These are phyloP conservation scores for Quercus mongolica DNA, from an alignment of 306 rosid species.

Conservation along the genomic window DNA sequence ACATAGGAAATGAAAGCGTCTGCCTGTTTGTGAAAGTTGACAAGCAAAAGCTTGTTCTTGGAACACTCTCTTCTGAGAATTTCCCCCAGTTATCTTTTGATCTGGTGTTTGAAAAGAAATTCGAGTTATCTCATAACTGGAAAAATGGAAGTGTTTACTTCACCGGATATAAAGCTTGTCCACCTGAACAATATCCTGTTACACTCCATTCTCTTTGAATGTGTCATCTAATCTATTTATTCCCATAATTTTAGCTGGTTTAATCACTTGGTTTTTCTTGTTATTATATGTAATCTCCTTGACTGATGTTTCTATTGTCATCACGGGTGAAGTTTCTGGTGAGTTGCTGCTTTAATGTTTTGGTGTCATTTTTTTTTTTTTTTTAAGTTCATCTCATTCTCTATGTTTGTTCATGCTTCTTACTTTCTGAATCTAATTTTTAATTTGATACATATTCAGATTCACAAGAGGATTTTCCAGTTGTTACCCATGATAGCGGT, in stretches of 20 bases:
- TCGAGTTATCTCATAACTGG: constrained; percentile 68
- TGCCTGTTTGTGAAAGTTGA: constrained; percentile 42
- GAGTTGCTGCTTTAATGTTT: constrained; percentile 33
- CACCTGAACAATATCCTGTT: constrained; percentile 44
- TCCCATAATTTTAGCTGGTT: not conserved
- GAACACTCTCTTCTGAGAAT: constrained; percentile 53
- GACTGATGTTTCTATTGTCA: constrained; percentile 24
- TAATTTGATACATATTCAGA: constrained; percentile 4
- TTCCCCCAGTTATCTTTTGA: constrained; percentile 57
- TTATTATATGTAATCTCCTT: constrained; percentile 31
- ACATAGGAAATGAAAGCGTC: constrained; percentile 48
- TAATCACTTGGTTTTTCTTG: not conserved
- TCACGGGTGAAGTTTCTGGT: constrained; percentile 29
- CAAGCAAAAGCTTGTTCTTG: constrained; percentile 53
- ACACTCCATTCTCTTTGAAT: constrained; percentile 11
- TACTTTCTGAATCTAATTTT: constrained; percentile 25
- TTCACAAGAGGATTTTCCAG: constrained; percentile 31
- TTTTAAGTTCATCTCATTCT: constrained; percentile 1
- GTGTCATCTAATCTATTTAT: constrained; percentile 2
- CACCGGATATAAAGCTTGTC: constrained; percentile 36
- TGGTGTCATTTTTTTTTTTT: not conserved
- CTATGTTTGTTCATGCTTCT: not conserved
- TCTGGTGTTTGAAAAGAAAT: constrained; percentile 53
- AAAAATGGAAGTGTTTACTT: constrained; percentile 67
- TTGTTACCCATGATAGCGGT: constrained; percentile 33